Evolutionary conservation across 371 early-diverging fungal genomes (phyloP).

Genomic region (Mortierella sp.): DNA sequence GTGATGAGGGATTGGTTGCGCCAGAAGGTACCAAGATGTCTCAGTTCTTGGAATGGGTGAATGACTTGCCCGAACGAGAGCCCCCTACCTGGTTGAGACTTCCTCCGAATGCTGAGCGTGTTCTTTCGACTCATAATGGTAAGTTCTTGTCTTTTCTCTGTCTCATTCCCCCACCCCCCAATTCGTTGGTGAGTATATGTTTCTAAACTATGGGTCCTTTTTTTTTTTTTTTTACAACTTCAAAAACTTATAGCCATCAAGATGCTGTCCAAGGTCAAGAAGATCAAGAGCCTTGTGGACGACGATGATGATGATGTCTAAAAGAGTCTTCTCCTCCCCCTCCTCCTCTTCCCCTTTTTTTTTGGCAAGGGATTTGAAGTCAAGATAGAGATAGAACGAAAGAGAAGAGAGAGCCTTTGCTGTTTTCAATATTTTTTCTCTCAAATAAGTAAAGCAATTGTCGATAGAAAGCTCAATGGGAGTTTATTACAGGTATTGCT

Average conservation of each 20-base stretch:
- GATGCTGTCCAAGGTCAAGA: slow-evolving; percentile 84
- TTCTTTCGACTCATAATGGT: slow-evolving; percentile 83
- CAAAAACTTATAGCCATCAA: slow-evolving; percentile 57
- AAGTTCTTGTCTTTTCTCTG: slow-evolving; percentile 7
- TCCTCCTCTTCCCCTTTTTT: background rate
- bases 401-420: background rate
- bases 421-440: background rate
- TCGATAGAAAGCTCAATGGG: no score
- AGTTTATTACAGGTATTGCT: no score
- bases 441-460: no score
- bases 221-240: slow-evolving; percentile 5
- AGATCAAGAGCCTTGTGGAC: slow-evolving; percentile 85
- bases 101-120: slow-evolving; percentile 93
- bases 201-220: slow-evolving; percentile 3
- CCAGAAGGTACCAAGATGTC: slow-evolving; percentile 93
- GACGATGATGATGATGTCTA: slow-evolving; percentile 75
- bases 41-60: slow-evolving; percentile 91
- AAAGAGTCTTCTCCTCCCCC: background rate
- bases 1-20: slow-evolving; percentile 63
- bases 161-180: no score
- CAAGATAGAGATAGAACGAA: background rate
- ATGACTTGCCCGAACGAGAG: slow-evolving; percentile 88
- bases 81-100: slow-evolving; percentile 98
- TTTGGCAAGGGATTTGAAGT: background rate
- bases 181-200: background rate